Evolutionary conservation across 257 asterid genomes (phyloP), one percentile per base, ranked within the genome.

Genomic region (Jacaranda copaia): DNA sequence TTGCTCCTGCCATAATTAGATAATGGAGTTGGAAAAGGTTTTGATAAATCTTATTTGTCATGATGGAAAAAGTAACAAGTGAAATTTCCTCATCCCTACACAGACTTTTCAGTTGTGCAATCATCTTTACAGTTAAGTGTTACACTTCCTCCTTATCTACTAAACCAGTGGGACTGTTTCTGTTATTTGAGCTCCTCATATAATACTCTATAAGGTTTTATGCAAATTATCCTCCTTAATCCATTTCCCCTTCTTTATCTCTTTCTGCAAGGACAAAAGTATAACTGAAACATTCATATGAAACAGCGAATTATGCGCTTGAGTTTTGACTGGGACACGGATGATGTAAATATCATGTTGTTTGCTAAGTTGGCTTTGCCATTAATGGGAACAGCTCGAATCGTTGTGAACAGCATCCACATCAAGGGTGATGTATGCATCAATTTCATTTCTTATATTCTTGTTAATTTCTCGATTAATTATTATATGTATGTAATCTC

Each of bases 241-340:
- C 53, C 32, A n/a, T 46, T 46, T 35, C 60, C 20, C 19, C 16
- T 25, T 61, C 15, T 53, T 51, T 16, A 61, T 42, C 8, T 43
- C 12, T 13, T 52, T 48, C 2, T 19, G n/a, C 11, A 11, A 14
- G 39, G 3, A 35, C 20, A 48, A 53, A 25, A 5, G 57, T 67
- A 13, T 45, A 8, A 62, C 82, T 83, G 58, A 86, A 64, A 66
- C 66, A 76, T 83, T 16, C 79, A 52, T 77, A 1, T 82, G 67
- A 70, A 82, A 77, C 98, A 96, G 98, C 62, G 79, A 76, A 79
- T 86, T 68, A 70, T 91, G 90, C 97, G 77, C 46, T 70, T 87
- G 87, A 93, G 99, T 78, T 96, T 96, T 70, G 97, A 93, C 85
- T 96, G 99, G 99, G 97, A 93, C 84, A 68, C 98, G 8, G 83